Evolutionary conservation across 2,329 filamentous ascomycete species (phyloP).

Genomic region (Cladosporium phlei): DNA sequence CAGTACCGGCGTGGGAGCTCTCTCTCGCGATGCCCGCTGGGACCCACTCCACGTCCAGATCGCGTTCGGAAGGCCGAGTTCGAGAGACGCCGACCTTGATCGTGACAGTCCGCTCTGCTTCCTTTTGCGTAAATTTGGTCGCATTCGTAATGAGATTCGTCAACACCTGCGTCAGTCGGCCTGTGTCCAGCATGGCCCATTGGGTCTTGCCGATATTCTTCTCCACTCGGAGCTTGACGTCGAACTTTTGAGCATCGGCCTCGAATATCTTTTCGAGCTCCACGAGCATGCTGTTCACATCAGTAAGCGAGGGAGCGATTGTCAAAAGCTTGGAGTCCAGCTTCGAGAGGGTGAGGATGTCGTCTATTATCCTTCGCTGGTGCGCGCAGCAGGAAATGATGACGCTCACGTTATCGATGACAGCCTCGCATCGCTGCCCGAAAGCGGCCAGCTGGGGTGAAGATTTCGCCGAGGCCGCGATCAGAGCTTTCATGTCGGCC

Average conservation of each 20-base stretch:
- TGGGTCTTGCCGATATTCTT: slow-evolving; percentile 11
- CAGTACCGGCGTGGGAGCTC: slow-evolving; percentile 1
- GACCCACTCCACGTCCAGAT: slow-evolving; percentile 20
- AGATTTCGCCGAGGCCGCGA: slow-evolving; percentile 10
- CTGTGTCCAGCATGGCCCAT: slow-evolving; percentile 27
- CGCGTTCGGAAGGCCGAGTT: slow-evolving; percentile 17
- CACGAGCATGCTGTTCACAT: slow-evolving; percentile 17
- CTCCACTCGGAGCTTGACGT: slow-evolving; percentile 15
- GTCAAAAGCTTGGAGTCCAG: slow-evolving; percentile 41
- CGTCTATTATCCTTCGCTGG: slow-evolving; percentile 39
- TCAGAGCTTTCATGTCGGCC: slow-evolving; percentile 16
- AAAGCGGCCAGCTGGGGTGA: slow-evolving; percentile 20
- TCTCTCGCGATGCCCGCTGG: slow-evolving; percentile 18
- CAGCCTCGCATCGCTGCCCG: background rate
- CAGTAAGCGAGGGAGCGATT: slow-evolving; percentile 21
- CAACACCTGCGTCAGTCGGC: slow-evolving; percentile 28
- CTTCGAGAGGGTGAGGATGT: slow-evolving; percentile 36
- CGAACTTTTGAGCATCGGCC: slow-evolving; percentile 23
- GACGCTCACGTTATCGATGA: slow-evolving; percentile 20
- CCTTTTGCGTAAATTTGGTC: slow-evolving; percentile 25
- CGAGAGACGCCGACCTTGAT: slow-evolving; percentile 11
- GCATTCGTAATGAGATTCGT: slow-evolving; percentile 30
- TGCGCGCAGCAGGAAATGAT: slow-evolving; percentile 42
- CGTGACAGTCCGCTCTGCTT: slow-evolving; percentile 15
- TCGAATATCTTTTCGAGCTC: slow-evolving; percentile 32